Conservation (phyloP, 768 basidiomycete species). For the Kwoniella sp. region DNA sequence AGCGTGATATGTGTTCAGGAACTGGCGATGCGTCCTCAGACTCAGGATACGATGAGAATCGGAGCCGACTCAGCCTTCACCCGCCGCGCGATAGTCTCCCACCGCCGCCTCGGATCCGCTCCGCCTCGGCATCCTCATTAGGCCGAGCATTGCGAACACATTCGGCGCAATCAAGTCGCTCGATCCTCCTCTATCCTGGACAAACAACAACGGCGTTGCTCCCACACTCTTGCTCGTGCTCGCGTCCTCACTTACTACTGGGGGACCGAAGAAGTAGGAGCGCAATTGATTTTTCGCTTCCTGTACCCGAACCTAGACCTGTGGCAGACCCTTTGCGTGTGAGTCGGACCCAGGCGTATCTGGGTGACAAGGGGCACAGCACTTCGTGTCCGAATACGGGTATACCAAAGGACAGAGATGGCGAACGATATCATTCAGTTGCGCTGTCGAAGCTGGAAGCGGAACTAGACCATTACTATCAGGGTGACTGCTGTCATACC, state of each 20-base stretch:
- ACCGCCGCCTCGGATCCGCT: not conserved
- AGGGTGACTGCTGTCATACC: not conserved
- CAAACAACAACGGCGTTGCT: not conserved
- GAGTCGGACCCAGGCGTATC: not conserved
- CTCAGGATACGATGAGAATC: no score
- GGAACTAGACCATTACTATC: not conserved
- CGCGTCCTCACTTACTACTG: not conserved
- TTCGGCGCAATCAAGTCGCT: not conserved
- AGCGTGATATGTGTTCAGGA: no score
- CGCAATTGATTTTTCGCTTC: not conserved
- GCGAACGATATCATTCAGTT: not conserved
- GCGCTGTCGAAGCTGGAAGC: not conserved
- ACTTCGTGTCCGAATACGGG: not conserved
- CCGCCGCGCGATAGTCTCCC: not conserved
- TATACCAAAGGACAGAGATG: not conserved
- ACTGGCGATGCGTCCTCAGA: no score
- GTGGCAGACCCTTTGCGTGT: not conserved
- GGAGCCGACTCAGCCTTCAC: not conserved
- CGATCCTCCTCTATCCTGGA: not conserved
- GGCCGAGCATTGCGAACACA: not conserved
- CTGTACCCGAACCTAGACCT: not conserved
- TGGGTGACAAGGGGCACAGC: not conserved
- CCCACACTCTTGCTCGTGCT: not conserved
- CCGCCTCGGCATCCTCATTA: not conserved
- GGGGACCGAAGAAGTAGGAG: not conserved